Percentiles rank a stretch among this genome's conserved stretches.
Conservation (phyloP, 768 basidiomycete species). For the Mycena galopus region DNA sequence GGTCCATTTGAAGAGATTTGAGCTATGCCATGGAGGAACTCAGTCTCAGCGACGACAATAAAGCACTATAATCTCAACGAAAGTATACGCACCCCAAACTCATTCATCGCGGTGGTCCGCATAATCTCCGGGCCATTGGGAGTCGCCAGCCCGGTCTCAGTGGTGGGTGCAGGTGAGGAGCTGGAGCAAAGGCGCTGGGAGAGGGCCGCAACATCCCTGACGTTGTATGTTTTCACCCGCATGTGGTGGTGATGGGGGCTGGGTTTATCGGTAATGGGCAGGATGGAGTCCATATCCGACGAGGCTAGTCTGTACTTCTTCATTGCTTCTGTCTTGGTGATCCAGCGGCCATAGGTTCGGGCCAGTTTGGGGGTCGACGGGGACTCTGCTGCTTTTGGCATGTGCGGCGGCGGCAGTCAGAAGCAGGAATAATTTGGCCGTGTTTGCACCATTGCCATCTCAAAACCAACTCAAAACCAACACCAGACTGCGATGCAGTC, state of each 20-base stretch:
- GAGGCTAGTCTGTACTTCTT: neutral
- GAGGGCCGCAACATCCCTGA: neutral
- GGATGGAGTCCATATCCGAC: conserved; percentile 10
- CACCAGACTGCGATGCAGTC: too few relatives aligned
- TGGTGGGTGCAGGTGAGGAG: neutral
- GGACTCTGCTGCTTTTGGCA: neutral
- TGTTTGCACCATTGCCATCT: neutral
- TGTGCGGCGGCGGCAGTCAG: too few relatives aligned
- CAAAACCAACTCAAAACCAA: neutral
- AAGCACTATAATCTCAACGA: too few relatives aligned
- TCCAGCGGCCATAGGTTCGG: neutral
- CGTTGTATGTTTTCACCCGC: conserved; percentile 1
- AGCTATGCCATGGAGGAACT: neutral
- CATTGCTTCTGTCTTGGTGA: conserved; percentile 5
- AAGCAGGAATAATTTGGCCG: neutral
- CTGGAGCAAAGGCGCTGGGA: neutral
- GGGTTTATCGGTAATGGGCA: neutral
- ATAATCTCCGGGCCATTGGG: neutral
- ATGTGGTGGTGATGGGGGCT: neutral
- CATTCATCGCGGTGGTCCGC: conserved; percentile 14
- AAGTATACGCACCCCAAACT: conserved; percentile 17
- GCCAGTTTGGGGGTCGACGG: neutral
- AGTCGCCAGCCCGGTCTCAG: neutral
- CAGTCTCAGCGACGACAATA: too few relatives aligned
- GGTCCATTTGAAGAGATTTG: conserved; percentile 11